phyloP scores from a whole-genome alignment of 768 basidiomycete genomes.

The Russula foetens region DNA sequence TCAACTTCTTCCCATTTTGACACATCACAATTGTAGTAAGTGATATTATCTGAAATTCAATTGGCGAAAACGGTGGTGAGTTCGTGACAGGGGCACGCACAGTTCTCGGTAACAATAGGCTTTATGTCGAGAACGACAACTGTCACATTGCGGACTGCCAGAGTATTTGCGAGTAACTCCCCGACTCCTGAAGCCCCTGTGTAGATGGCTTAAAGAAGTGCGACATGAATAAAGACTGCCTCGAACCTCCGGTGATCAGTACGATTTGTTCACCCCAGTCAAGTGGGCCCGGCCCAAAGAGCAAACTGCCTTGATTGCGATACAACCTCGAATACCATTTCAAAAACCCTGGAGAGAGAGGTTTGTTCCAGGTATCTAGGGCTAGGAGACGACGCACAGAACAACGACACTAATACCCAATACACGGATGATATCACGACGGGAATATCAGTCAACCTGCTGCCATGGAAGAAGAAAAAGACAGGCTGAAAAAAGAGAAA shows the following conservation, averaged over 20 bases:
- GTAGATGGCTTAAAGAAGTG: background rate
- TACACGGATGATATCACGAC: constrained; percentile 48
- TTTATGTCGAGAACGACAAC: constrained; percentile 85
- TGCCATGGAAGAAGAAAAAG: constrained; percentile 67
- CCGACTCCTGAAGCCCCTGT: constrained; percentile 86
- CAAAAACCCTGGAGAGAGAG: constrained; percentile 38
- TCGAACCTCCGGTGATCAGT: constrained; percentile 81
- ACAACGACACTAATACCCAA: constrained; percentile 47
- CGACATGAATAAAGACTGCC: background rate
- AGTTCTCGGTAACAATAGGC: constrained; percentile 67
- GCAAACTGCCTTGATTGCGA: constrained; percentile 60
- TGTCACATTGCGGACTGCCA: constrained; percentile 72
- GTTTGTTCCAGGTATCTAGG: constrained; percentile 5
- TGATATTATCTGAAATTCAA: constrained; percentile 54
- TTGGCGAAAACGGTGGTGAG: background rate
- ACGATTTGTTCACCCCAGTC: constrained; percentile 90
- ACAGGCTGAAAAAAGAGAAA: constrained; percentile 75
- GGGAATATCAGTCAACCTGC: constrained; percentile 41
- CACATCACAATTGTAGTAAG: constrained; percentile 86
- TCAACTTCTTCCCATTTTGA: constrained; percentile 84
- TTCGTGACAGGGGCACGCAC: constrained; percentile 35
- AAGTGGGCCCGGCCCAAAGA: constrained; percentile 51
- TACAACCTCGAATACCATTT: constrained; percentile 68
- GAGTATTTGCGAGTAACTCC: constrained; percentile 77
- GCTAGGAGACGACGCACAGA: constrained; percentile 46